phyloP scores from a whole-genome alignment of 768 basidiomycete species.

The Pisolithus sp. region DNA sequence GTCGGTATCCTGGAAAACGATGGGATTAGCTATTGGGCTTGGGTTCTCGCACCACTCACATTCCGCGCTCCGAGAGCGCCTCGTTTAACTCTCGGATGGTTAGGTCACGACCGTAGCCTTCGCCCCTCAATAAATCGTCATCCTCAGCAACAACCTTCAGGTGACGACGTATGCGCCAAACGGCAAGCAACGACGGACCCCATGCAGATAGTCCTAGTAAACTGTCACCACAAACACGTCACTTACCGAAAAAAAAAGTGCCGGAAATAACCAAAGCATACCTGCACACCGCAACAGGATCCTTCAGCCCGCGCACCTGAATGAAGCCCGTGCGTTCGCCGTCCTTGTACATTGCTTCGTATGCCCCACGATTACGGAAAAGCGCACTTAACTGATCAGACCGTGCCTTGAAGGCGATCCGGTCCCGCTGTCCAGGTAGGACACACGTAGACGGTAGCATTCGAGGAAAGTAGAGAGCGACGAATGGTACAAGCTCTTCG shows the following conservation, averaged over 20 bases:
- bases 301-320: slow-evolving; percentile 2
- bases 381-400: slow-evolving; percentile 39
- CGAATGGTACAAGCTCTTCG: slow-evolving; percentile 78
- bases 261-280: slow-evolving; percentile 27
- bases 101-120: slow-evolving; percentile 39
- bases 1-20: slow-evolving; percentile 32
- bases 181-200: slow-evolving; percentile 30
- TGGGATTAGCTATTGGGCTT: not conserved
- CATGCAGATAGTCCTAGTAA: slow-evolving; percentile 33
- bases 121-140: slow-evolving; percentile 53
- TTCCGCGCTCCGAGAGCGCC: slow-evolving; percentile 69
- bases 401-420: slow-evolving; percentile 50
- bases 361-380: slow-evolving; percentile 30
- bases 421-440: slow-evolving; percentile 69
- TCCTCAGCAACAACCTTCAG: slow-evolving; percentile 45
- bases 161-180: slow-evolving; percentile 32
- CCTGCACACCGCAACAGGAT: slow-evolving; percentile 49
- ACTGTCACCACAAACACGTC: slow-evolving; percentile 31
- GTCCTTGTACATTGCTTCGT: slow-evolving; percentile 32
- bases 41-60: slow-evolving; percentile 43
- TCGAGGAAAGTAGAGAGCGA: slow-evolving; percentile 79
- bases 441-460: slow-evolving; percentile 85
- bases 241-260: not conserved
- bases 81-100: slow-evolving; percentile 52
- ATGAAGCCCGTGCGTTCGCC: slow-evolving; percentile 24